Base-by-base conservation (phyloP, 83 land plant species). In the Picea abies region DNA sequence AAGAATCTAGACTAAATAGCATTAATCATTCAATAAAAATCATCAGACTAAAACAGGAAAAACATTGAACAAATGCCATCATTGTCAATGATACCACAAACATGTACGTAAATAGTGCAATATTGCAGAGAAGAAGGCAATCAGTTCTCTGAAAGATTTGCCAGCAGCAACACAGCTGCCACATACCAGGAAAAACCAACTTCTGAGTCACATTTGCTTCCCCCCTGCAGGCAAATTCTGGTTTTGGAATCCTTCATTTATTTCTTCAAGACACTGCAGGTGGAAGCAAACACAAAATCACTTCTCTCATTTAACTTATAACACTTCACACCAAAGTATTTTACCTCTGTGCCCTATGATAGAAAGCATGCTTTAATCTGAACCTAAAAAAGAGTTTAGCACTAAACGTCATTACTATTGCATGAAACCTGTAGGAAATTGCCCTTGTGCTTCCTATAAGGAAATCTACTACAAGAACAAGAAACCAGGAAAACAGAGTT, bases 191-290 rank as follows among this genome's bases (percentile, higher is more conserved):
- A 15, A 15, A 69, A 69, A 69, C 44, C 44, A 69, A 69, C 41
- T 15, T 35, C 32, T 15, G 35, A 32, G 72, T 16, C 72, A 69
- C 41, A 14, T 69, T 67, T 3, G 19, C 72, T 32, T 16, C 39
- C 32, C 32, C 15, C 16, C 10, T 69, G 72, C 39, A 69, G 17
- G 1, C 0, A 69, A 69, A 15, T 17, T 15, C 32, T 5, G 16
- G 41, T 69, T 69, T 39, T 32, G 4, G 19, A 49, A 49, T 49
- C 5, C 9, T 35, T 69, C 6, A 35, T 35, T 35, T 35, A 69
- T 35, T 69, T 69, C 72, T 69, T 69, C 72, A 69, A 69, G 72
- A 69, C 72, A 69, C 41, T 69, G 71, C 35, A 14, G 35, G 37
- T 26, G 37, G 39, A 67, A 67, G 32, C 29, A 17, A 32, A 69